A percentile compares a stretch with the other conserved stretches of the same genome.
These are phyloP conservation scores for Coemansia sp. DNA, from an alignment of 371 early-diverging fungal species.

Conservation along the genomic window DNA sequence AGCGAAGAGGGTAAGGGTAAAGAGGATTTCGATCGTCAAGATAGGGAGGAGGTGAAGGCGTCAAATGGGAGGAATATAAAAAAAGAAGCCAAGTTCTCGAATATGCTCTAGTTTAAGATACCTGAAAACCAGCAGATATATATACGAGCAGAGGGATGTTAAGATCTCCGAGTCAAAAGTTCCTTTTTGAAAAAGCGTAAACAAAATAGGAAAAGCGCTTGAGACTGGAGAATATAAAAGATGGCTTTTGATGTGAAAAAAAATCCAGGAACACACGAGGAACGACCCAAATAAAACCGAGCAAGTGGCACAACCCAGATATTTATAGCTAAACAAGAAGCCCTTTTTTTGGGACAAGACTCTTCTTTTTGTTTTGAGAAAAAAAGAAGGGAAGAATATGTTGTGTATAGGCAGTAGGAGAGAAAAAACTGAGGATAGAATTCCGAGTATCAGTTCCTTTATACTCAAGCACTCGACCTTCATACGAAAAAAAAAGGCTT, in stretches of 20 bases:
- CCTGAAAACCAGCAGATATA: constrained; percentile 11
- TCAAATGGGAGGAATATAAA: not conserved
- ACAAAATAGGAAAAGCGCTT: not conserved
- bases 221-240: not conserved
- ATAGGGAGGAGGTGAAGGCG: not conserved
- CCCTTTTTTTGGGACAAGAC: too few species aligned
- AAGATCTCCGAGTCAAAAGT: constrained; percentile 4
- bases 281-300: too few species aligned
- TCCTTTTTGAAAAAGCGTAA: not conserved
- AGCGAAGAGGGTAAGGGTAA: not conserved
- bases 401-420: too few species aligned
- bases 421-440: too few species aligned
- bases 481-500: too few species aligned
- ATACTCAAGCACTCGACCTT: too few species aligned
- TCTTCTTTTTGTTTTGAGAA: too few species aligned
- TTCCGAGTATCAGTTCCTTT: too few species aligned
- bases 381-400: too few species aligned
- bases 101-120: not conserved
- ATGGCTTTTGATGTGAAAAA: constrained; percentile 1
- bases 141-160: not conserved
- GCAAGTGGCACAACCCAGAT: not conserved
- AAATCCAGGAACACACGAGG: not conserved
- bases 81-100: not conserved
- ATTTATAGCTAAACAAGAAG: not conserved
- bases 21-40: not conserved